phyloP scores from a whole-genome alignment of 257 asterid species.

The Solanum rostratum region DNA sequence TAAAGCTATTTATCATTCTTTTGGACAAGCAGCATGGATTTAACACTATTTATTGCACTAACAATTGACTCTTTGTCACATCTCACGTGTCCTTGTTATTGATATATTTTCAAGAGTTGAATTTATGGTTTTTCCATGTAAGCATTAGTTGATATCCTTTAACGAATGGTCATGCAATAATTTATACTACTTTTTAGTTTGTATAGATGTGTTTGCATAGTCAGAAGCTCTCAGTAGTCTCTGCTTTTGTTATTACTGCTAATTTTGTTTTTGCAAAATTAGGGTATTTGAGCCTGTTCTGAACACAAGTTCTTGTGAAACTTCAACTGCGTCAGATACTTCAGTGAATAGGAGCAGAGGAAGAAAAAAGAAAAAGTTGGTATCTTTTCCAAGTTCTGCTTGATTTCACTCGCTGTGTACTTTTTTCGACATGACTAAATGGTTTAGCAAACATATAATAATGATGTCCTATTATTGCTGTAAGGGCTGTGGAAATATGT shows the following conservation, averaged over 20 bases:
- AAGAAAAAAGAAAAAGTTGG: slow-evolving; percentile 74
- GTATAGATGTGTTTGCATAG: not conserved
- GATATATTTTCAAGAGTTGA: not conserved
- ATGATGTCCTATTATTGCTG: slow-evolving; percentile 2
- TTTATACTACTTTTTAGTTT: not conserved
- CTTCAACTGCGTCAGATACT: slow-evolving; percentile 24
- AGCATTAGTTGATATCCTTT: not conserved
- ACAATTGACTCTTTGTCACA: not conserved
- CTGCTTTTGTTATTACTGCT: not conserved
- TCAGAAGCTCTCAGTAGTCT: not conserved
- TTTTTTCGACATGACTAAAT: not conserved
- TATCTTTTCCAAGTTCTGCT: slow-evolving; percentile 12
- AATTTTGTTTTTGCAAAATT: slow-evolving; percentile 9
- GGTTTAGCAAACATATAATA: not conserved
- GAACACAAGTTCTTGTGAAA: slow-evolving; percentile 31
- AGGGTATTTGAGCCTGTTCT: slow-evolving; percentile 46
- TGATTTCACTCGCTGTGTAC: not conserved
- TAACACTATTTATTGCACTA: not conserved
- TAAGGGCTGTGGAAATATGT: slow-evolving; percentile 51
- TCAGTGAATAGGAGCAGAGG: slow-evolving; percentile 45
- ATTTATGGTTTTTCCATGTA: not conserved
- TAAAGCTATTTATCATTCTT: not conserved
- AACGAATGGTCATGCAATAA: not conserved
- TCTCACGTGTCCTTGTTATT: not conserved
- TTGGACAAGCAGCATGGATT: not conserved